A percentile compares a stretch with the other conserved stretches of the same genome.
Conservation (phyloP, 192 early-diverging fungal genomes). For the Funneliformis geosporum region DNA sequence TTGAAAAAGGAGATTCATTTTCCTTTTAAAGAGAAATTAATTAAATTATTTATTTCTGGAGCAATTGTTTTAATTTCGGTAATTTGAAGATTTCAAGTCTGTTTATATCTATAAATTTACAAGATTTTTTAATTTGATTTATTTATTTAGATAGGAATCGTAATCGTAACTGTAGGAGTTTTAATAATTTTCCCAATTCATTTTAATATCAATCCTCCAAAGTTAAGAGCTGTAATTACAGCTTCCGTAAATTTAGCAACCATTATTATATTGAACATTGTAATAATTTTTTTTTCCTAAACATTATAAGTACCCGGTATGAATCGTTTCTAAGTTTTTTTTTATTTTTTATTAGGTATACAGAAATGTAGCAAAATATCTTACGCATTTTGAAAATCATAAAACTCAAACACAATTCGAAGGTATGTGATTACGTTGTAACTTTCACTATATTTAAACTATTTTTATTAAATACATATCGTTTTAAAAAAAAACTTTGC, state of each 20-base stretch:
- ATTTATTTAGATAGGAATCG: slow-evolving; percentile 45
- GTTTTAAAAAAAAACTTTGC: background rate
- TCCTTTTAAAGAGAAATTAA: slow-evolving; percentile 42
- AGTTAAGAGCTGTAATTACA: slow-evolving; percentile 39
- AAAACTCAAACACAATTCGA: slow-evolving; percentile 46
- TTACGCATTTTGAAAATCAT: slow-evolving; percentile 56
- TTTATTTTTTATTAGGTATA: slow-evolving; percentile 4
- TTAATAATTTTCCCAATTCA: slow-evolving; percentile 34
- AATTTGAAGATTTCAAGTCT: slow-evolving; percentile 15
- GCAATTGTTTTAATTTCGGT: slow-evolving; percentile 49
- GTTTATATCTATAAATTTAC: background rate
- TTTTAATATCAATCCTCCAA: slow-evolving; percentile 28
- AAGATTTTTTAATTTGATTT: background rate
- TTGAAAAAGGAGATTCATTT: slow-evolving; percentile 51
- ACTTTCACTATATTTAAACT: background rate
- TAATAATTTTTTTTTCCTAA: slow-evolving; percentile 32
- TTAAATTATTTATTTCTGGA: slow-evolving; percentile 42
- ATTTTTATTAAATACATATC: background rate
- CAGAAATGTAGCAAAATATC: slow-evolving; percentile 29
- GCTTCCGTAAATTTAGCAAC: slow-evolving; percentile 52
- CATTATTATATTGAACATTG: slow-evolving; percentile 56
- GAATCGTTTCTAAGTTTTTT: background rate
- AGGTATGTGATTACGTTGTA: slow-evolving; percentile 32
- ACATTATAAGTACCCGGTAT: background rate
- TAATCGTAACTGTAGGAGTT: slow-evolving; percentile 45